Evolutionary conservation across 2,329 filamentous ascomycete species (phyloP).

Genomic region (Alternaria sp.): DNA sequence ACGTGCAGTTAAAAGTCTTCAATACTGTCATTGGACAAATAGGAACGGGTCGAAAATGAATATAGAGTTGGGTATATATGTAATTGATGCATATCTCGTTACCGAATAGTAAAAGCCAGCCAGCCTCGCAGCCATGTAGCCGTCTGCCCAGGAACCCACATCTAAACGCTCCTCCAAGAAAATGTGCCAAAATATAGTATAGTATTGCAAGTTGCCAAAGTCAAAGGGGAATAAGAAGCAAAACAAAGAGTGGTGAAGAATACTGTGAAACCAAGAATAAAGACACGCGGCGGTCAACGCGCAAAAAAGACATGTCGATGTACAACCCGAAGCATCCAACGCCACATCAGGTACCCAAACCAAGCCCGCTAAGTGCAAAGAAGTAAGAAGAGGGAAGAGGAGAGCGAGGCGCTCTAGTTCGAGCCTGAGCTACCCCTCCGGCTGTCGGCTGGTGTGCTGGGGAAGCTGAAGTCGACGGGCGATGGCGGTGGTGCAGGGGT

Average conservation of each 20-base stretch:
- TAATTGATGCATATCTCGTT: background rate
- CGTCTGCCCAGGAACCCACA: background rate
- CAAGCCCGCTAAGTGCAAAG: slow-evolving; percentile 39
- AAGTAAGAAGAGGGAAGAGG: slow-evolving; percentile 23
- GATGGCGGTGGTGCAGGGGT: slow-evolving; percentile 51
- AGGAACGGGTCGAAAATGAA: background rate
- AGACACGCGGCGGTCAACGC: background rate
- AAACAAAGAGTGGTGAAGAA: background rate
- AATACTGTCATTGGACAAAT: background rate
- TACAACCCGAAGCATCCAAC: background rate
- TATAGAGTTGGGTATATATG: background rate
- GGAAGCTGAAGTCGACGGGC: slow-evolving; percentile 50
- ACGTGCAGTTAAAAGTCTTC: background rate
- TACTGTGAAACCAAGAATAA: background rate
- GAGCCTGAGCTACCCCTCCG: slow-evolving; percentile 6
- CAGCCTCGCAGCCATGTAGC: background rate
- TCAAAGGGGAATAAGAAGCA: background rate
- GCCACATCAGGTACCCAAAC: background rate
- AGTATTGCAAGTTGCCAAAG: background rate
- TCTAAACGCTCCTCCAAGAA: background rate
- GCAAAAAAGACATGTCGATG: background rate
- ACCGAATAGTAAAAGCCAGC: background rate
- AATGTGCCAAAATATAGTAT: background rate
- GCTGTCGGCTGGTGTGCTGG: slow-evolving; percentile 35
- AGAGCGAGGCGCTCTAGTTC: background rate